A percentile compares a stretch with the other conserved stretches of the same genome.
These are phyloP conservation scores for Eucalyptus microcorys DNA, from an alignment of 345 rosid genomes.

Conservation along the genomic window DNA sequence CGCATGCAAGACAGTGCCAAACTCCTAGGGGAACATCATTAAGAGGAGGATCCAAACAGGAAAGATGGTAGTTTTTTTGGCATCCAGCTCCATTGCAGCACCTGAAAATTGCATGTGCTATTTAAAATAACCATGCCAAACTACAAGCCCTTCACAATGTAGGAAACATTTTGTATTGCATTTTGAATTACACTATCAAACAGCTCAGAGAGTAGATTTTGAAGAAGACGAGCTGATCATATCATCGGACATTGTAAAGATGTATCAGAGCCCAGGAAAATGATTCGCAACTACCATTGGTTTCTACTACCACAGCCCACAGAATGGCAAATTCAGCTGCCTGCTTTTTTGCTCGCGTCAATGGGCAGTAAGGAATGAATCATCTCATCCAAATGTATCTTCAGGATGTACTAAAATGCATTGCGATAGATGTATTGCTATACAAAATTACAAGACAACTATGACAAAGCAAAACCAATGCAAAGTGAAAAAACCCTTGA, in stretches of 20 bases:
- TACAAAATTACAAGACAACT: background rate
- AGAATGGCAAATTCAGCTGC: background rate
- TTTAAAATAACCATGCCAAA: background rate
- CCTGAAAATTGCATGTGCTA: conserved; percentile 3
- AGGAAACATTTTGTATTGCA: background rate
- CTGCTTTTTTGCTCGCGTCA: background rate
- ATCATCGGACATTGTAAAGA: background rate
- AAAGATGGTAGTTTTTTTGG: conserved; percentile 27
- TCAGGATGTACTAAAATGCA: background rate
- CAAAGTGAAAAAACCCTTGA: background rate
- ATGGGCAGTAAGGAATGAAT: background rate
- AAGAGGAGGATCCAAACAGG: conserved; percentile 32
- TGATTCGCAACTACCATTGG: background rate
- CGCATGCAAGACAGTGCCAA: conserved; percentile 40
- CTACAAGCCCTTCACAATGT: background rate
- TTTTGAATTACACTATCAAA: background rate
- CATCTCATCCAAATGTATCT: background rate
- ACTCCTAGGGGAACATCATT: conserved; percentile 23
- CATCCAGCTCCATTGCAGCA: conserved; percentile 43
- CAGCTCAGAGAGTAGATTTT: background rate
- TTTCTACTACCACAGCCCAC: background rate
- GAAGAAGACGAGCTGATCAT: background rate
- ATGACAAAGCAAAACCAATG: background rate
- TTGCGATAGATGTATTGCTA: background rate
- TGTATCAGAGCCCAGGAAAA: background rate